Evolutionary conservation across 2,329 filamentous ascomycete genomes (phyloP).

Genomic region (Bipolaris sorokiniana): DNA sequence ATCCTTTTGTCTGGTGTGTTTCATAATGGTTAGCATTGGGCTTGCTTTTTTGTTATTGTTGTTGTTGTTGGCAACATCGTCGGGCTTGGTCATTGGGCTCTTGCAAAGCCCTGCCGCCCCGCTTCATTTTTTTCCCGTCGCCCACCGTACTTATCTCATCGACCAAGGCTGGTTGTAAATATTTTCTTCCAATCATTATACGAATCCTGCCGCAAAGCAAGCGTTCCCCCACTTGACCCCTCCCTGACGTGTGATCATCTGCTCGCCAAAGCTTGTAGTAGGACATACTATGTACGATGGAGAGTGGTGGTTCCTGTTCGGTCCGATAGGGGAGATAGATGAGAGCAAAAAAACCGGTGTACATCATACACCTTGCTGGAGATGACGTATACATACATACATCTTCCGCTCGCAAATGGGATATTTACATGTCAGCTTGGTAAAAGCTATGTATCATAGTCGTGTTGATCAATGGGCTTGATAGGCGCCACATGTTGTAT

Average conservation of each 20-base stretch:
- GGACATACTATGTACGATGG: background rate
- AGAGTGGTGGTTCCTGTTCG: background rate
- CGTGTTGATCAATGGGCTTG: no score
- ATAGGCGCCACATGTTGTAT: no score
- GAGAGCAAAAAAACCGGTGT: background rate
- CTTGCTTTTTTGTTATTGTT: background rate
- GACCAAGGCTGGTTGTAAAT: background rate
- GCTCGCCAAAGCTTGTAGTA: background rate
- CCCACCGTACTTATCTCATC: background rate
- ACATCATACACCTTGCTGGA: background rate
- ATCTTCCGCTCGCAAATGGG: background rate
- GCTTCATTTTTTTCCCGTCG: background rate
- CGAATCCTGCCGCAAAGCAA: background rate
- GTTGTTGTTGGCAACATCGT: background rate
- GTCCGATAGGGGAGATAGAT: background rate
- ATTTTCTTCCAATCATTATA: background rate
- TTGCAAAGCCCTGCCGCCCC: background rate
- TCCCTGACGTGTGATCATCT: background rate
- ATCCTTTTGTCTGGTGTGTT: conserved; percentile 9
- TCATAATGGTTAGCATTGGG: conserved; percentile 4
- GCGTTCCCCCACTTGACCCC: background rate
- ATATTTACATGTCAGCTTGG: background rate
- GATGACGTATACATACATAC: background rate
- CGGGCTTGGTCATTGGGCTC: background rate
- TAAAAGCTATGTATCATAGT: background rate